Conservation (phyloP, 805 yeast genomes). For the Wickerhamomyces queroliae region DNA sequence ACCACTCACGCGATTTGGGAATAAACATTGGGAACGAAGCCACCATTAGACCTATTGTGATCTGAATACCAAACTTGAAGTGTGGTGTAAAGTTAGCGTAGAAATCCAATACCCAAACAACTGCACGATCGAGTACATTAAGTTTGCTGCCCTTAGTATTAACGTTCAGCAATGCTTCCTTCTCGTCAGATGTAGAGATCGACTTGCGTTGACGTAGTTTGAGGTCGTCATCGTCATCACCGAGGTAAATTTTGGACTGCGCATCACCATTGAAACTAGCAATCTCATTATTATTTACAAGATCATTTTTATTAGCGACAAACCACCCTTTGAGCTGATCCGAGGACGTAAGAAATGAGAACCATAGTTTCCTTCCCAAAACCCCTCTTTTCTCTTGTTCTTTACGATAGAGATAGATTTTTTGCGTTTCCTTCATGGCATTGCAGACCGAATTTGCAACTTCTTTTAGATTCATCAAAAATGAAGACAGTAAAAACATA, state of each 20-base stretch:
- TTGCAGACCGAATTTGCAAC: slow-evolving; percentile 26
- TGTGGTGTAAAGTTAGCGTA: slow-evolving; percentile 25
- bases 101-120: neutral
- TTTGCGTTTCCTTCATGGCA: slow-evolving; percentile 26
- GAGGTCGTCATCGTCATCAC: neutral
- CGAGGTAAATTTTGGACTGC: slow-evolving; percentile 6
- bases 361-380: slow-evolving; percentile 37
- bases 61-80: slow-evolving; percentile 40
- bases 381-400: slow-evolving; percentile 28
- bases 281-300: slow-evolving; percentile 25
- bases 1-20: slow-evolving; percentile 43
- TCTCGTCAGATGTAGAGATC: neutral
- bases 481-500: slow-evolving; percentile 43
- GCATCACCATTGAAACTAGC: slow-evolving; percentile 28
- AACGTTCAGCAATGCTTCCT: neutral
- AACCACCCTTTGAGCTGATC: slow-evolving; percentile 32
- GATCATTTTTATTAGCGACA: slow-evolving; percentile 15
- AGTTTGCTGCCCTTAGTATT: neutral
- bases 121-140: neutral
- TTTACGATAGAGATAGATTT: slow-evolving; percentile 24
- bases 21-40: slow-evolving; percentile 47
- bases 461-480: slow-evolving; percentile 41
- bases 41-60: slow-evolving; percentile 37
- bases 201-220: neutral
- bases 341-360: slow-evolving; percentile 30